Evolutionary conservation across 441 rosid genomes (phyloP).

Genomic region (Adansonia grandidieri): DNA sequence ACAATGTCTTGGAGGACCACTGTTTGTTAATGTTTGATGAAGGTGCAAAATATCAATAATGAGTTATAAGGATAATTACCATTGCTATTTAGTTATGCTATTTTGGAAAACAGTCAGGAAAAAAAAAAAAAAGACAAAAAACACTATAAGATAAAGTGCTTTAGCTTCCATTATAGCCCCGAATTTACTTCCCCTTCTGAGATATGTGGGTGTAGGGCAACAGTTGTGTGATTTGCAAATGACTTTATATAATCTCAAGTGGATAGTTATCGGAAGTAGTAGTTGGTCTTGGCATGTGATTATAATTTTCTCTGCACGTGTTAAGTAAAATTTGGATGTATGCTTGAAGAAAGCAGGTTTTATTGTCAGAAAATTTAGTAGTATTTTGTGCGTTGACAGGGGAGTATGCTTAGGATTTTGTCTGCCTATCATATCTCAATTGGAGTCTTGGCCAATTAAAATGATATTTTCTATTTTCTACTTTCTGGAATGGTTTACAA

Average conservation of each 20-base stretch:
- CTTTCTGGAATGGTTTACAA: conserved; percentile 3
- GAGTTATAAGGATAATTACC: conserved; percentile 3
- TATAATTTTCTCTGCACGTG: conserved; percentile 6
- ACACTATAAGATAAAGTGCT: neutral
- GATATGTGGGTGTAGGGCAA: conserved; percentile 5
- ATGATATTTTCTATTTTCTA: neutral
- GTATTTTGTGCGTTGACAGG: neutral
- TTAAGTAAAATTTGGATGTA: conserved; percentile 6
- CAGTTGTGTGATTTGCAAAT: neutral
- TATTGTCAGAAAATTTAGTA: conserved; percentile 7
- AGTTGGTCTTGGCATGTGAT: conserved; percentile 1
- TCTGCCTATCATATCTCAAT: neutral
- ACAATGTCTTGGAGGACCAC: neutral
- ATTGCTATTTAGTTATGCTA: conserved; percentile 7
- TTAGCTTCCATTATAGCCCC: neutral
- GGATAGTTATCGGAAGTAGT: neutral
- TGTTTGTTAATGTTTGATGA: neutral
- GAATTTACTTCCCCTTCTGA: neutral
- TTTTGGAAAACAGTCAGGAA: neutral
- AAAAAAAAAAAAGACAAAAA: neutral
- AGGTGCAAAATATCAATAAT: neutral
- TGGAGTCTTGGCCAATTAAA: conserved; percentile 2
- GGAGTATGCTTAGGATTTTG: conserved; percentile 6
- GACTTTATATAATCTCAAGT: neutral
- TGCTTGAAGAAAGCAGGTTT: neutral